Evolutionary conservation across 2,329 filamentous ascomycete species (phyloP).

Genomic region (Hymenoscyphus scutula): DNA sequence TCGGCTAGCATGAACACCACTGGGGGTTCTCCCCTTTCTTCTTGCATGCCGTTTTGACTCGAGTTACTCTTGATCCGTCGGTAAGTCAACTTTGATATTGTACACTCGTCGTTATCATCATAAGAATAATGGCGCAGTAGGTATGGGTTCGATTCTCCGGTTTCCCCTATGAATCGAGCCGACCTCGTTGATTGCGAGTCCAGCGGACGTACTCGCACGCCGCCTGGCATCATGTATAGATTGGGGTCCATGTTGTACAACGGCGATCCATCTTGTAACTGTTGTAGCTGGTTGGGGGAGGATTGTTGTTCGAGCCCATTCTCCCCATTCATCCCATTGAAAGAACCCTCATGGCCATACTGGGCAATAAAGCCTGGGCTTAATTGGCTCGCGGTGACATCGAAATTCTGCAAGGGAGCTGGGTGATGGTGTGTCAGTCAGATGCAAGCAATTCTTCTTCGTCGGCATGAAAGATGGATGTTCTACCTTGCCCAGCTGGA

Average conservation of each 20-base stretch:
- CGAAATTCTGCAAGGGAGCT: slow-evolving; percentile 31
- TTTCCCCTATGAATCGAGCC: slow-evolving; percentile 36
- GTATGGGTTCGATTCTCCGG: slow-evolving; percentile 36
- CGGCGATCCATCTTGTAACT: slow-evolving; percentile 30
- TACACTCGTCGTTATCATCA: slow-evolving; percentile 35
- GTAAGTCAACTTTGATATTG: slow-evolving; percentile 35
- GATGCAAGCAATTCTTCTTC: neutral
- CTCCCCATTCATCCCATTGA: slow-evolving; percentile 29
- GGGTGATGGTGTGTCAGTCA: slow-evolving; percentile 5
- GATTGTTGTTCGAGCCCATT: slow-evolving; percentile 22
- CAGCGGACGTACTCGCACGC: slow-evolving; percentile 28
- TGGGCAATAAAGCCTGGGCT: slow-evolving; percentile 33
- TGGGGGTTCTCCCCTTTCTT: slow-evolving; percentile 31
- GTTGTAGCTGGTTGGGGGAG: slow-evolving; percentile 29
- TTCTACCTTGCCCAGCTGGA: slow-evolving; percentile 8
- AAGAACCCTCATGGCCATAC: slow-evolving; percentile 29
- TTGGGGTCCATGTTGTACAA: slow-evolving; percentile 32
- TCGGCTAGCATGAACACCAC: slow-evolving; percentile 36
- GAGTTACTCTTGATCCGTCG: slow-evolving; percentile 30
- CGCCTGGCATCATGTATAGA: slow-evolving; percentile 28
- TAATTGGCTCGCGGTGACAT: slow-evolving; percentile 26
- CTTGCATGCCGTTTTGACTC: slow-evolving; percentile 24
- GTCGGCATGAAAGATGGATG: slow-evolving; percentile 5
- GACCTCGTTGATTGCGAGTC: slow-evolving; percentile 31
- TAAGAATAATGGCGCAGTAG: slow-evolving; percentile 33